A percentile compares a stretch with the other conserved stretches of the same genome.
Evolutionary conservation across 2,329 filamentous ascomycete genomes (phyloP).

Genomic region (Beauveria sp.): DNA sequence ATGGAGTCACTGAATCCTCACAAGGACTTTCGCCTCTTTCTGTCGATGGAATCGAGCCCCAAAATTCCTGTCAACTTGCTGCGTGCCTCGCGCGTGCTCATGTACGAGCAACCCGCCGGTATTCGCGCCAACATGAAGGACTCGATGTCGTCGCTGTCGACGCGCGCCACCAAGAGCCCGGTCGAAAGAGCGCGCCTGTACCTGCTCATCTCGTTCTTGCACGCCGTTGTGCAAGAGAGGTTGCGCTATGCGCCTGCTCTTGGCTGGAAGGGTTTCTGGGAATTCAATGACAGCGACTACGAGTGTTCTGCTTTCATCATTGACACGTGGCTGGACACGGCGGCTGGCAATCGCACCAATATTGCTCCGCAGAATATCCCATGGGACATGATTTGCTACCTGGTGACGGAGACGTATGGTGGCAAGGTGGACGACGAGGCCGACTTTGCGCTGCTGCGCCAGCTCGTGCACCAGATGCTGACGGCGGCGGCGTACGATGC

Average conservation of each 20-base stretch:
- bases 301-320: slow-evolving; percentile 96
- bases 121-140: slow-evolving; percentile 98
- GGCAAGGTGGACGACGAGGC: slow-evolving; percentile 92
- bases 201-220: slow-evolving; percentile 84
- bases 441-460: slow-evolving; percentile 68
- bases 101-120: slow-evolving; percentile 97
- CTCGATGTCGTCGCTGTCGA: slow-evolving; percentile 75
- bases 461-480: slow-evolving; percentile 69
- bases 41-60: slow-evolving; percentile 94
- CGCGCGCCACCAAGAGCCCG: slow-evolving; percentile 69
- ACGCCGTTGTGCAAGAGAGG: slow-evolving; percentile 92
- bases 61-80: slow-evolving; percentile 97
- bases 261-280: slow-evolving; percentile 99
- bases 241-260: slow-evolving; percentile 88
- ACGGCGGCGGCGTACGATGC: slow-evolving; percentile 88
- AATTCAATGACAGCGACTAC: slow-evolving; percentile 99
- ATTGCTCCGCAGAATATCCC: slow-evolving; percentile 89
- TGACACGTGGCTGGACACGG: slow-evolving; percentile 83
- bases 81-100: slow-evolving; percentile 84
- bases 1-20: slow-evolving; percentile 94
- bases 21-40: slow-evolving; percentile 84
- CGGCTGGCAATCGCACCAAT: slow-evolving; percentile 81
- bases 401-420: slow-evolving; percentile 91
- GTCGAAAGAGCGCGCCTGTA: slow-evolving; percentile 89
- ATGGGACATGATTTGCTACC: slow-evolving; percentile 88